These are phyloP conservation scores for Globisporangium acanthophoron DNA, from an alignment of 352 stramenopile species.

Conservation along the genomic window DNA sequence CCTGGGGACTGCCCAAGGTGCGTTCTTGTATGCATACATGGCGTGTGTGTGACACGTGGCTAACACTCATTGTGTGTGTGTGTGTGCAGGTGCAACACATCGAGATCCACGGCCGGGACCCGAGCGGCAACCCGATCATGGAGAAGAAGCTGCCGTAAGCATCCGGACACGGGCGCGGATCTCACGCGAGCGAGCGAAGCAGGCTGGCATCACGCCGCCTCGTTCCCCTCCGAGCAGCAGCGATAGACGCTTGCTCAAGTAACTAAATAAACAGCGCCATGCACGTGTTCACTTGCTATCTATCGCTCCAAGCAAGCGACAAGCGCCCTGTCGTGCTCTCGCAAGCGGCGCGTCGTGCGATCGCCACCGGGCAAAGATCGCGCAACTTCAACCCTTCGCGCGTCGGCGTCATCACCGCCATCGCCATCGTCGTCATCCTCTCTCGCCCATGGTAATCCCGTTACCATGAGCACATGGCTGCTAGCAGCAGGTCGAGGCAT, in stretches of 20 bases:
- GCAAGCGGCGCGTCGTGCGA: not conserved
- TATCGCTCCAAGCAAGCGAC: not conserved
- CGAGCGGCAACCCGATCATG: slow-evolving; percentile 57
- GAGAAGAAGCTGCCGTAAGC: slow-evolving; percentile 83
- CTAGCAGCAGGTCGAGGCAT: too few relatives aligned
- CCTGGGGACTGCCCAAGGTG: slow-evolving; percentile 81
- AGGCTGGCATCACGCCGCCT: not conserved
- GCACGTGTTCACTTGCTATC: not conserved
- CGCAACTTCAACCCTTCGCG: slow-evolving; percentile 1
- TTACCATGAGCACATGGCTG: too few relatives aligned
- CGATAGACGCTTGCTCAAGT: not conserved
- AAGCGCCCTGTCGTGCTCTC: not conserved
- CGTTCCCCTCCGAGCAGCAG: not conserved
- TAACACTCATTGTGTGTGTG: not conserved
- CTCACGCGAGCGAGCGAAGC: not conserved
- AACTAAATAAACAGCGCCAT: not conserved
- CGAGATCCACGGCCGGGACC: slow-evolving; percentile 81
- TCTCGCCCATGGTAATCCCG: too few relatives aligned
- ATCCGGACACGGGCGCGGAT: not conserved
- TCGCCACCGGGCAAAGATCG: slow-evolving; percentile 5
- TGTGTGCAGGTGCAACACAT: slow-evolving; percentile 67
- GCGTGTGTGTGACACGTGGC: not conserved
- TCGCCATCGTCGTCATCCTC: not conserved
- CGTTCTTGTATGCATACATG: not conserved
- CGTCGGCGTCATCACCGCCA: not conserved